phyloP scores from a whole-genome alignment of 2,329 filamentous ascomycete species.

The Nemania sp. region DNA sequence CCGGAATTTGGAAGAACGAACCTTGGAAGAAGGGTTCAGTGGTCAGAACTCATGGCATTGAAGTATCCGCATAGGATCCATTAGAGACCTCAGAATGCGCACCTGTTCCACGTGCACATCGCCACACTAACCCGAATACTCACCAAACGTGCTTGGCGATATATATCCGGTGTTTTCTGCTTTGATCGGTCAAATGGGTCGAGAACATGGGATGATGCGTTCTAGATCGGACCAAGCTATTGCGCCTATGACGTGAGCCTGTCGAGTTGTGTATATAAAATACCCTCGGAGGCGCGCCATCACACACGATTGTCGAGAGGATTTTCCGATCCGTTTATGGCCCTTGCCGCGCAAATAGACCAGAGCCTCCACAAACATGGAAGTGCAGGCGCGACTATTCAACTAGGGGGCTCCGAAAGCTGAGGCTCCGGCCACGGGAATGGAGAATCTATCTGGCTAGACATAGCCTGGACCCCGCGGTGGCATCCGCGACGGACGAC shows the following conservation, averaged over 20 bases:
- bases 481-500: conserved; percentile 13
- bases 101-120: conserved; percentile 9
- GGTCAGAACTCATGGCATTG: conserved; percentile 71
- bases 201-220: not conserved
- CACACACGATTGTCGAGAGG: conserved; percentile 4
- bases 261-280: conserved; percentile 11
- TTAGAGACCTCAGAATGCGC: conserved; percentile 12
- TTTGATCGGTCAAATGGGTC: not conserved
- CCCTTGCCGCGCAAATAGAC: not conserved
- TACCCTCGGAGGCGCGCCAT: conserved; percentile 14
- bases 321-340: conserved; percentile 1
- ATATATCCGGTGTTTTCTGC: conserved; percentile 7
- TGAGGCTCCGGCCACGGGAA: conserved; percentile 7
- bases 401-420: conserved; percentile 7
- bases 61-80: conserved; percentile 31
- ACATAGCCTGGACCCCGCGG: conserved; percentile 3
- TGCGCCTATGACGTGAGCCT: too few relatives aligned
- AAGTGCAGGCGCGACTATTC: not conserved
- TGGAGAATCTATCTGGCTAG: conserved; percentile 11
- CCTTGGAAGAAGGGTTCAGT: conserved; percentile 82
- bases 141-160: conserved; percentile 17
- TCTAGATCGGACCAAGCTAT: conserved; percentile 2
- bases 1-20: conserved; percentile 89
- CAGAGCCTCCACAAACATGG: conserved; percentile 1
- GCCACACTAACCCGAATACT: conserved; percentile 12